Conservation (phyloP, 768 basidiomycete species). For the Steccherinum ochraceum region DNA sequence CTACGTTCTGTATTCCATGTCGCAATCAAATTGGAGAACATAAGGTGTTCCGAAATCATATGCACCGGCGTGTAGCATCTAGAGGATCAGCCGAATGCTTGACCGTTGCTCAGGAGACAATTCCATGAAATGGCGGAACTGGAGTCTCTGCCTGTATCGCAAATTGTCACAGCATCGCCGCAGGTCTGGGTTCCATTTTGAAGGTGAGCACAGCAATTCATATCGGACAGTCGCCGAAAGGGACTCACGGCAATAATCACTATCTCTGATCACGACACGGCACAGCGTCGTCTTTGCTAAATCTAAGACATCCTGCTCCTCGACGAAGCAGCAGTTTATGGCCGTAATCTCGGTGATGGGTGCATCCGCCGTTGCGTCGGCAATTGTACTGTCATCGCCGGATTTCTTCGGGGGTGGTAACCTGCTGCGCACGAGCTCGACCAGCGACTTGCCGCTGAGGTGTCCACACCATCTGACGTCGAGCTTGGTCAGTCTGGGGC, state of each 20-base stretch:
- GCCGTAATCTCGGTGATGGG: slow-evolving; percentile 41
- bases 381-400: not conserved
- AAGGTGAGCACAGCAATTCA: slow-evolving; percentile 6
- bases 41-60: too few relatives aligned
- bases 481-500: slow-evolving; percentile 40
- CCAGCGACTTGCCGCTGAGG: slow-evolving; percentile 44
- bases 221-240: not conserved
- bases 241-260: slow-evolving; percentile 52
- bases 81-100: slow-evolving; percentile 15
- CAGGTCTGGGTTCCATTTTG: slow-evolving; percentile 24
- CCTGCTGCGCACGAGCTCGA: slow-evolving; percentile 41
- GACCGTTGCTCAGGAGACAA: slow-evolving; percentile 11
- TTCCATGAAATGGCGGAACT: slow-evolving; percentile 27
- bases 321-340: slow-evolving; percentile 53
- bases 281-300: slow-evolving; percentile 43
- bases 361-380: slow-evolving; percentile 5
- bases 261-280: slow-evolving; percentile 35
- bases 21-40: too few relatives aligned
- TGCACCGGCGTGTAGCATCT: too few relatives aligned
- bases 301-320: slow-evolving; percentile 46
- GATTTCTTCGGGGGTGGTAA: not conserved
- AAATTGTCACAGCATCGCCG: slow-evolving; percentile 50
- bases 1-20: too few relatives aligned
- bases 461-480: slow-evolving; percentile 59
- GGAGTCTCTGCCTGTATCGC: slow-evolving; percentile 47